These are phyloP conservation scores for Saccharomycopsis oosterbeekiorum DNA, from an alignment of 805 yeast genomes.

Conservation along the genomic window DNA sequence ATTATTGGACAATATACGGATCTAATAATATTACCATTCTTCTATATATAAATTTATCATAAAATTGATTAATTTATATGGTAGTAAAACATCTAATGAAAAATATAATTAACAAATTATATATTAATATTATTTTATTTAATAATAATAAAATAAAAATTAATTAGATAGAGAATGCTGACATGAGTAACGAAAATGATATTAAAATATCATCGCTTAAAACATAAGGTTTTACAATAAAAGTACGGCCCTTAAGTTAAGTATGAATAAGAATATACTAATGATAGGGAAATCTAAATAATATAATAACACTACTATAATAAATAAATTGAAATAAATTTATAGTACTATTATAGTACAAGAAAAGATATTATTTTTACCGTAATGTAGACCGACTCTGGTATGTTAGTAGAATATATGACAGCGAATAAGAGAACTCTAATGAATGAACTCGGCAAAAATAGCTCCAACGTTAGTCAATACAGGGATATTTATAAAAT, in stretches of 20 bases:
- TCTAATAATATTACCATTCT: slow-evolving; percentile 11
- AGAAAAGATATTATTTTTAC: slow-evolving; percentile 19
- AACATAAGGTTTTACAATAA: slow-evolving; percentile 21
- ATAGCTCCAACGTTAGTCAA: not conserved
- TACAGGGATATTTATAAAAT: too few species aligned
- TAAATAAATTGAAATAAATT: not conserved
- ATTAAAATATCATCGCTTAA: slow-evolving; percentile 20
- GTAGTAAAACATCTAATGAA: not conserved
- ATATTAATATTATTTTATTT: not conserved
- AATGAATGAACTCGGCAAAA: slow-evolving; percentile 11
- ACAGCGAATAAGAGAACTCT: slow-evolving; percentile 16
- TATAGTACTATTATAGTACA: slow-evolving; percentile 13
- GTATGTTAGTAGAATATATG: slow-evolving; percentile 19
- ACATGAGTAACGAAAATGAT: slow-evolving; percentile 24
- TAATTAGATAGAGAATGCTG: slow-evolving; percentile 21
- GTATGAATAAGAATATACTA: slow-evolving; percentile 14
- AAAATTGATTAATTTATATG: not conserved
- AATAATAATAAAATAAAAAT: not conserved
- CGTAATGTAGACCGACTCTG: slow-evolving; percentile 23
- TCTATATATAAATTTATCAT: slow-evolving; percentile 5
- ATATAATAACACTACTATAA: slow-evolving; percentile 7
- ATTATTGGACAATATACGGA: slow-evolving; percentile 14
- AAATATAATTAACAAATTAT: too few species aligned
- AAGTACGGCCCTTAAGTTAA: slow-evolving; percentile 23
- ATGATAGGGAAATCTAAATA: slow-evolving; percentile 18